These are phyloP conservation scores for Adansonia madagascariensis DNA, from an alignment of 441 rosid genomes.

Conservation along the genomic window DNA sequence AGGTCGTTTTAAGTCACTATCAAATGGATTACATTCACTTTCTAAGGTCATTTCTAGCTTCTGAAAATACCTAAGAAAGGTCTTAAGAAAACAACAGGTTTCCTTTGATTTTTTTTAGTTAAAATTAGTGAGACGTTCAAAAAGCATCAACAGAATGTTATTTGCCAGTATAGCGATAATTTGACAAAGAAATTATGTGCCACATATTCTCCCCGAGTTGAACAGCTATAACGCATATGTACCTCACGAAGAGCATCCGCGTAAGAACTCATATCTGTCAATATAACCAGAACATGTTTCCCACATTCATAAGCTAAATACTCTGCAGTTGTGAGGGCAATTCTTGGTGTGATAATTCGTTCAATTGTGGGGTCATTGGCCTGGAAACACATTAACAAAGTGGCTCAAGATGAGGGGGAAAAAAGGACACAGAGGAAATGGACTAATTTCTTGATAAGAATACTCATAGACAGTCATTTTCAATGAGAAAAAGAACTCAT, in stretches of 20 bases:
- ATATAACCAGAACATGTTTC: conserved; percentile 95
- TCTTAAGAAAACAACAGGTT: neutral
- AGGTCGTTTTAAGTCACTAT: too few species aligned
- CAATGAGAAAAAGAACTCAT: neutral
- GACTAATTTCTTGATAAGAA: neutral
- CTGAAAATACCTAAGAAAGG: neutral
- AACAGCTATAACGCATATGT: conserved; percentile 14
- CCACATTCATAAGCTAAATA: conserved; percentile 98
- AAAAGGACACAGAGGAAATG: neutral
- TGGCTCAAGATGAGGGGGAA: neutral
- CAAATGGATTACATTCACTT: neutral
- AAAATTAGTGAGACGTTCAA: neutral
- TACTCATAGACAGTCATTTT: neutral
- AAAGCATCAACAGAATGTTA: neutral
- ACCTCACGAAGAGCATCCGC: conserved; percentile 99
- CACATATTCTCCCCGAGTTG: conserved; percentile 5
- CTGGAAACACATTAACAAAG: conserved; percentile 41
- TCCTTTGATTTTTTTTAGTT: neutral
- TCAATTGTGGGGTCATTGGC: conserved; percentile 99
- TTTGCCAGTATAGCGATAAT: neutral
- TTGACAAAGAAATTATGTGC: neutral
- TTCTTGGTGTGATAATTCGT: conserved; percentile 91
- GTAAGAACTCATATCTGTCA: conserved; percentile 97
- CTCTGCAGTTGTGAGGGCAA: conserved; percentile 93
- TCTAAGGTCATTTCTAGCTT: conserved; percentile 1